Evolutionary conservation across 768 basidiomycete genomes (phyloP).

Genomic region (Harrya chromipes): DNA sequence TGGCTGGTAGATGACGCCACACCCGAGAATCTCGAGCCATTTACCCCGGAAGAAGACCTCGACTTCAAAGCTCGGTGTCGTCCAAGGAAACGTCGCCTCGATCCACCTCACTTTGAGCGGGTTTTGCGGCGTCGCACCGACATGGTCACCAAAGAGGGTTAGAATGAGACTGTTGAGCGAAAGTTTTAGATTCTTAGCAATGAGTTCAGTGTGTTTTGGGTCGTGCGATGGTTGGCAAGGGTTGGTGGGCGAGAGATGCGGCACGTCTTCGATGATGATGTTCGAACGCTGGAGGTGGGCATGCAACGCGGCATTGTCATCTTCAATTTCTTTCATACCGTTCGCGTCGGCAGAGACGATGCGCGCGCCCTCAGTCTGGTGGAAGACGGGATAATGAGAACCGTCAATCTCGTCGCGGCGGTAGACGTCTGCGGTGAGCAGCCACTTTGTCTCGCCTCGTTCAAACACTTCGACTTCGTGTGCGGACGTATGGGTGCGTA

Average conservation of each 20-base stretch:
- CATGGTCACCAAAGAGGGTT: slow-evolving; percentile 68
- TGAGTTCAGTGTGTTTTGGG: slow-evolving; percentile 63
- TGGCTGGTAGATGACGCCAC: slow-evolving; percentile 85
- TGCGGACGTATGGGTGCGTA: slow-evolving; percentile 97
- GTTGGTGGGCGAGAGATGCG: slow-evolving; percentile 68
- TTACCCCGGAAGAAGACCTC: slow-evolving; percentile 95
- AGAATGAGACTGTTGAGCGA: slow-evolving; percentile 85
- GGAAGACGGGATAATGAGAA: slow-evolving; percentile 96
- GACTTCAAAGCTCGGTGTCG: slow-evolving; percentile 95
- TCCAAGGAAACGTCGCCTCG: slow-evolving; percentile 97
- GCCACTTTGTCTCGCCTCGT: slow-evolving; percentile 74
- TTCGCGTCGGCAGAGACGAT: slow-evolving; percentile 63
- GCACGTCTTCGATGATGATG: slow-evolving; percentile 85
- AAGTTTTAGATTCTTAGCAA: slow-evolving; percentile 85
- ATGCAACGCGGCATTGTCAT: slow-evolving; percentile 66
- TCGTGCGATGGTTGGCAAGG: slow-evolving; percentile 80
- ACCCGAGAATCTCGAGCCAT: slow-evolving; percentile 96
- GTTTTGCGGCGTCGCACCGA: slow-evolving; percentile 48
- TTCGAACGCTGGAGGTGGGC: slow-evolving; percentile 62
- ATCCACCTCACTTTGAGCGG: slow-evolving; percentile 95
- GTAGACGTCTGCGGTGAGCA: slow-evolving; percentile 96
- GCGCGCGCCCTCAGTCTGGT: slow-evolving; percentile 94
- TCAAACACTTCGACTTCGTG: slow-evolving; percentile 94
- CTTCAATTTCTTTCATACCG: slow-evolving; percentile 60
- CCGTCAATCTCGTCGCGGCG: slow-evolving; percentile 96